phyloP scores from a whole-genome alignment of 1,284 basidiomycete species.

The Hemileia vastatrix region DNA sequence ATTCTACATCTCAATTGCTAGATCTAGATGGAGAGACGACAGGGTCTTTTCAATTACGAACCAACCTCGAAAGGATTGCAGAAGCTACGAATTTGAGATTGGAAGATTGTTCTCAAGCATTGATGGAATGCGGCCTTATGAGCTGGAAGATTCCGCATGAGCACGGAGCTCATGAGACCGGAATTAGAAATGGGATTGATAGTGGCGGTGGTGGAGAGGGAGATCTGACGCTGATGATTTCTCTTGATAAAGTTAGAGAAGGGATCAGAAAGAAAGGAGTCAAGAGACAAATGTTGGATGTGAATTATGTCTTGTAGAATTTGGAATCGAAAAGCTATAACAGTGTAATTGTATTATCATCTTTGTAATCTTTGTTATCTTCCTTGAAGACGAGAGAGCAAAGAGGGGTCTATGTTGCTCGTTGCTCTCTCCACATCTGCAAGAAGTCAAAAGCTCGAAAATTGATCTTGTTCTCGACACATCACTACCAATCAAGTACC shows the following conservation, averaged over 20 bases:
- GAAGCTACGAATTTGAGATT: conserved; percentile 33
- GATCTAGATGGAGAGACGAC: neutral
- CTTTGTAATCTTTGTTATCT: too few relatives aligned
- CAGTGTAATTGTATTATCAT: too few relatives aligned
- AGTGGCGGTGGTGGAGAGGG: neutral
- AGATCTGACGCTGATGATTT: neutral
- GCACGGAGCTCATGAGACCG: neutral
- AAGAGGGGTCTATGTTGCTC: too few relatives aligned
- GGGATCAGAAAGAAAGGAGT: neutral
- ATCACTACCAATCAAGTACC: too few relatives aligned
- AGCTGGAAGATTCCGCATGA: neutral
- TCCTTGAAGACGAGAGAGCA: too few relatives aligned
- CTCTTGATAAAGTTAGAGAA: neutral
- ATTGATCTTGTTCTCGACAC: too few relatives aligned
- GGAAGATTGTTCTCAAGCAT: conserved; percentile 37
- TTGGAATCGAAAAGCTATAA: too few relatives aligned
- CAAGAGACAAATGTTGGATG: too few relatives aligned
- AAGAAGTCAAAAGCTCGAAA: too few relatives aligned
- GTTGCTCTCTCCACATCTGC: too few relatives aligned
- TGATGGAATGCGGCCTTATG: conserved; percentile 36
- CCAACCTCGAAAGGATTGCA: conserved; percentile 34
- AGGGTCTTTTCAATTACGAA: conserved; percentile 1
- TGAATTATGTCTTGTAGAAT: too few relatives aligned
- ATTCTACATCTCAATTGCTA: neutral
- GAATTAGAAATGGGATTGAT: neutral